Percentiles rank a stretch among this genome's conserved stretches.
Evolutionary conservation across 768 basidiomycete species (phyloP).

Genomic region (Thelephora aurantiotincta): DNA sequence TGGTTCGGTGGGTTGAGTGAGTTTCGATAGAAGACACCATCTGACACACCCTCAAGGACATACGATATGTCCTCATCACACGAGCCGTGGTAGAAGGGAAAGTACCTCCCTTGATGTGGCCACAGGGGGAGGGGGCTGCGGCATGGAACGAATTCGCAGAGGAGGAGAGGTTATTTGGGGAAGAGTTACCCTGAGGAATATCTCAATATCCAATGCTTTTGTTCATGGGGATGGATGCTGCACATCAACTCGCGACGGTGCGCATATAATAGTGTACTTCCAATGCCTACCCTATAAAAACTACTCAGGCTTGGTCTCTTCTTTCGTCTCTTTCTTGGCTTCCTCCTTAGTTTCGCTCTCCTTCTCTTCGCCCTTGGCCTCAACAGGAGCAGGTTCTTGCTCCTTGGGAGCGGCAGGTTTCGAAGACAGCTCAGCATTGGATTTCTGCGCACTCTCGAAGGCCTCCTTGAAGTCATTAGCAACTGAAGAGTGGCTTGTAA

Average conservation of each 20-base stretch:
- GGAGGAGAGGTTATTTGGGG: slow-evolving; percentile 30
- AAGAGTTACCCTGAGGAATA: neutral
- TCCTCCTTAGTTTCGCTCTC: slow-evolving; percentile 18
- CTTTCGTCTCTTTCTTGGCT: slow-evolving; percentile 15
- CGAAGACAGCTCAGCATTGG: slow-evolving; percentile 34
- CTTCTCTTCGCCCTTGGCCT: slow-evolving; percentile 14
- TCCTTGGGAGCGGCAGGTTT: slow-evolving; percentile 12
- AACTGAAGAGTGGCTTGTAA: slow-evolving; percentile 27
- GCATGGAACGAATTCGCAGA: slow-evolving; percentile 73
- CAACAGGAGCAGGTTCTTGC: slow-evolving; percentile 13
- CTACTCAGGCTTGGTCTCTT: slow-evolving; percentile 19
- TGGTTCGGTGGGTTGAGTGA: slow-evolving; percentile 42
- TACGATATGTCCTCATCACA: slow-evolving; percentile 73
- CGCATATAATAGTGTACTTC: slow-evolving; percentile 6
- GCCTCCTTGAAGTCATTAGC: slow-evolving; percentile 79
- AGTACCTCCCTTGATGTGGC: slow-evolving; percentile 61
- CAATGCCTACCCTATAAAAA: slow-evolving; percentile 8
- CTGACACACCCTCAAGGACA: slow-evolving; percentile 30
- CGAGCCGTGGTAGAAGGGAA: slow-evolving; percentile 54
- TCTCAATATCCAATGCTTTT: neutral
- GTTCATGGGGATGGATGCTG: neutral
- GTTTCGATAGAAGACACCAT: neutral
- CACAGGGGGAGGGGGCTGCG: slow-evolving; percentile 42
- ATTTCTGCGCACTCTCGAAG: slow-evolving; percentile 76
- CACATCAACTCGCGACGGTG: neutral